Evolutionary conservation across 208 protist species (phyloP), one percentile per base, ranked within the genome.

Genomic region (Leishmania tarentolae): DNA sequence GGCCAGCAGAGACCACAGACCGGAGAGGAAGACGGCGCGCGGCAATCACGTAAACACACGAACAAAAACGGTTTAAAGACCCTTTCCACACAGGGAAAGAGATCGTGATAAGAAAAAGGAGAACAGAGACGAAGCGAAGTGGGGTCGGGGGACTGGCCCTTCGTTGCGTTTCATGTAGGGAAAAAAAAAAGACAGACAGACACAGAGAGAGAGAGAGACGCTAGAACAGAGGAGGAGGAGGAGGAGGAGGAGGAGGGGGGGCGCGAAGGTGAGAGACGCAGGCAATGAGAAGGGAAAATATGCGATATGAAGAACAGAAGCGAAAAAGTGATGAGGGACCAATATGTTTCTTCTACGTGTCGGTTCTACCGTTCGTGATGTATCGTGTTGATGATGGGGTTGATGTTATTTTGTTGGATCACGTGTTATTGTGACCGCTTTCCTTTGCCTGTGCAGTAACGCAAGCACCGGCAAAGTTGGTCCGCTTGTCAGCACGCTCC

Each of bases 61-160:
- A 50, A 8, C 72, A 66, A 0, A 24, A 3, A 46, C 66, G n/a
- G 0, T 3, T 31, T n/a, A 47, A 35, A 28, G 37, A 19, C n/a
- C n/a, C n/a, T n/a, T n/a, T n/a, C n/a, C n/a, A n/a, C n/a, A n/a
- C n/a, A n/a, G n/a, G n/a, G n/a, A 76, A 56, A 47, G 72, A 4
- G 35, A 78, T n/a, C n/a, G n/a, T n/a, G n/a, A n/a, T n/a, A 59
- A 74, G 35, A 78, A 68, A 42, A 74, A 42, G 69, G 66, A 63
- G 3, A 79, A 66, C 31, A 77, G 21, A 83, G 15, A 46, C 35
- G 70, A 73, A 70, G 35, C 75, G 42, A n/a, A 17, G 9, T 42
- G 59, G 59, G 21, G 28, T 8, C 5, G 59, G 15, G 59, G n/a
- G n/a, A n/a, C n/a, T n/a, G n/a, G n/a, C n/a, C n/a, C n/a, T n/a